A percentile compares a stretch with the other conserved stretches of the same genome.
Evolutionary conservation across 768 basidiomycete genomes (phyloP).

Genomic region (Crucibulum laeve): DNA sequence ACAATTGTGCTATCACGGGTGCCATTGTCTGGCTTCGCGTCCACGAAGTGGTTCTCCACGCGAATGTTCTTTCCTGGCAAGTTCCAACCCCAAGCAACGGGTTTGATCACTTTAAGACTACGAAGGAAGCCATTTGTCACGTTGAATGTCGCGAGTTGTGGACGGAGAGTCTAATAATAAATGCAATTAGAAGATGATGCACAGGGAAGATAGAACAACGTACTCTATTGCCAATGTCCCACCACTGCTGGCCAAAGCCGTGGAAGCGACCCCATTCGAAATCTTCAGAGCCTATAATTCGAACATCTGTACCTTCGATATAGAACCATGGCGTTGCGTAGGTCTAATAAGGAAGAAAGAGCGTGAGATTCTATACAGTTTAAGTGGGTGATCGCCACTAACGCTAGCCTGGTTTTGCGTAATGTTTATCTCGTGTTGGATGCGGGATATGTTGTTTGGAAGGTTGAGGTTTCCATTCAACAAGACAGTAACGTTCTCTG

Average conservation of each 20-base stretch:
- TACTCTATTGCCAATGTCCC: constrained; percentile 39
- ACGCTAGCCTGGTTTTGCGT: constrained; percentile 33
- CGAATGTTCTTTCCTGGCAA: constrained; percentile 32
- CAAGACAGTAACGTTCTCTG: constrained; percentile 36
- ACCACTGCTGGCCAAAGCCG: constrained; percentile 47
- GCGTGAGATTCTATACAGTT: neutral
- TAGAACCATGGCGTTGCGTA: constrained; percentile 44
- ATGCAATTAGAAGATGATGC: neutral
- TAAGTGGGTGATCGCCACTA: constrained; percentile 7
- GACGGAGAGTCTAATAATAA: constrained; percentile 28
- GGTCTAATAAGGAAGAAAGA: constrained; percentile 15
- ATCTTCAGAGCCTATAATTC: constrained; percentile 34
- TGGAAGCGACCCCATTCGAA: constrained; percentile 37
- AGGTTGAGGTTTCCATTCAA: constrained; percentile 40
- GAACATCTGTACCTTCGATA: constrained; percentile 34
- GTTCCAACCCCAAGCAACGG: constrained; percentile 46
- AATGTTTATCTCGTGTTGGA: constrained; percentile 34
- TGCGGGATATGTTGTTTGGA: constrained; percentile 35
- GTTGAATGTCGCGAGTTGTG: constrained; percentile 44
- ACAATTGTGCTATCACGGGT: constrained; percentile 30
- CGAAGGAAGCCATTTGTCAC: constrained; percentile 33
- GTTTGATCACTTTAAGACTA: constrained; percentile 40
- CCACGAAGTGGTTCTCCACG: constrained; percentile 35
- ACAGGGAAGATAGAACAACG: constrained; percentile 7
- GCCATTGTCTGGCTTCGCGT: constrained; percentile 34